A percentile compares a stretch with the other conserved stretches of the same genome.
Conservation (phyloP, 371 early-diverging fungal species). For the Actinomortierella ambigua region DNA sequence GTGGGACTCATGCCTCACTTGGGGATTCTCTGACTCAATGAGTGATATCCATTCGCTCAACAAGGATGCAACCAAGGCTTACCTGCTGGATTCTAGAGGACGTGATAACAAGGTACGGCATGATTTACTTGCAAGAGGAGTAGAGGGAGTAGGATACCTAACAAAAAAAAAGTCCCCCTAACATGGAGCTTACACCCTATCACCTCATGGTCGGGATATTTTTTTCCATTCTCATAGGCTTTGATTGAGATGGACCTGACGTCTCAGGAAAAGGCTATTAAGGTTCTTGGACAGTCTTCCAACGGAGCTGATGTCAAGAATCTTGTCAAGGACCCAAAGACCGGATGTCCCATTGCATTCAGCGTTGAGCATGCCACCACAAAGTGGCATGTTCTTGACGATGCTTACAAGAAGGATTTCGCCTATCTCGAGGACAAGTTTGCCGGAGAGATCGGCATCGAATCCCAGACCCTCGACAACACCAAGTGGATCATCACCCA, state of each 20-base stretch:
- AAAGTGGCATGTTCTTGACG: conserved; percentile 10
- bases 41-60: conserved; percentile 9
- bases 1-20: conserved; percentile 5
- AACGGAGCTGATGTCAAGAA: conserved; percentile 7
- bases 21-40: conserved; percentile 2
- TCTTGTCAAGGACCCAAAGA: conserved; percentile 10
- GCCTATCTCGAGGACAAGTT: conserved; percentile 7
- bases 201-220: neutral
- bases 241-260: conserved; percentile 7
- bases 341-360: conserved; percentile 6
- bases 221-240: conserved; percentile 1
- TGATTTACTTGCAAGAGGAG: neutral
- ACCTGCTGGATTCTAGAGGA: conserved; percentile 13
- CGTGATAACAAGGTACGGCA: conserved; percentile 14
- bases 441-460: conserved; percentile 4
- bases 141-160: neutral
- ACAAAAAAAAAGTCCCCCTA: neutral
- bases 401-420: conserved; percentile 11
- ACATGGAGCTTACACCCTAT: neutral
- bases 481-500: conserved; percentile 11
- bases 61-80: conserved; percentile 13
- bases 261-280: neutral
- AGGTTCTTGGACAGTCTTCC: conserved; percentile 6
- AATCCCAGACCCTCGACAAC: conserved; percentile 6
- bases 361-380: neutral